Conservation (phyloP, 345 rosid genomes). For the Eucalyptus marginata region DNA sequence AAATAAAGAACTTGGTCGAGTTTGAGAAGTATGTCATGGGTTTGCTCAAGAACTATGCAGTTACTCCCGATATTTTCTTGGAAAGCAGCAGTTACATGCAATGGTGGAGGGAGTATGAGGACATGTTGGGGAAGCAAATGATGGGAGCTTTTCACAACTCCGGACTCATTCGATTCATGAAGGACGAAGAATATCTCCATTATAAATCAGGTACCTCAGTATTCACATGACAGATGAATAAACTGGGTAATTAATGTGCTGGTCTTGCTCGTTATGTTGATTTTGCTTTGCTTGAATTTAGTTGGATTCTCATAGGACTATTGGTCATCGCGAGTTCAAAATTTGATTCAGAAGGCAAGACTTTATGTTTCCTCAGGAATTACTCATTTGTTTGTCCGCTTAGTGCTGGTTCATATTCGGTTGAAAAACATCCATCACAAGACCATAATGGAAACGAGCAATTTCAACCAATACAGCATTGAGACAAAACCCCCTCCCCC, state of each 20-base stretch:
- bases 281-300: background rate
- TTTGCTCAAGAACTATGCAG: conserved; percentile 18
- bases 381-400: background rate
- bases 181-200: background rate
- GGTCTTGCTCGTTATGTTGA: background rate
- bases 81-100: conserved; percentile 43
- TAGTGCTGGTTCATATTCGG: background rate
- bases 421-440: background rate
- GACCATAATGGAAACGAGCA: background rate
- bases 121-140: background rate
- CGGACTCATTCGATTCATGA: conserved; percentile 27
- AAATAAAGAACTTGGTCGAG: background rate
- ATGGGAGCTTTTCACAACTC: background rate
- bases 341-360: background rate
- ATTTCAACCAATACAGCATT: background rate
- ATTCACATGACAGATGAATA: no score
- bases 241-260: no score
- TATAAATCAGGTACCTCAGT: background rate
- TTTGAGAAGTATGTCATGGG: conserved; percentile 35
- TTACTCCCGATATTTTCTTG: conserved; percentile 63
- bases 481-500: no score
- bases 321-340: background rate
- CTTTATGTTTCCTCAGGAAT: background rate
- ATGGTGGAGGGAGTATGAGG: conserved; percentile 49
- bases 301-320: background rate